A percentile compares a stretch with the other conserved stretches of the same genome.
phyloP scores from a whole-genome alignment of 768 basidiomycete species.

The Rhizopogon roseolus region DNA sequence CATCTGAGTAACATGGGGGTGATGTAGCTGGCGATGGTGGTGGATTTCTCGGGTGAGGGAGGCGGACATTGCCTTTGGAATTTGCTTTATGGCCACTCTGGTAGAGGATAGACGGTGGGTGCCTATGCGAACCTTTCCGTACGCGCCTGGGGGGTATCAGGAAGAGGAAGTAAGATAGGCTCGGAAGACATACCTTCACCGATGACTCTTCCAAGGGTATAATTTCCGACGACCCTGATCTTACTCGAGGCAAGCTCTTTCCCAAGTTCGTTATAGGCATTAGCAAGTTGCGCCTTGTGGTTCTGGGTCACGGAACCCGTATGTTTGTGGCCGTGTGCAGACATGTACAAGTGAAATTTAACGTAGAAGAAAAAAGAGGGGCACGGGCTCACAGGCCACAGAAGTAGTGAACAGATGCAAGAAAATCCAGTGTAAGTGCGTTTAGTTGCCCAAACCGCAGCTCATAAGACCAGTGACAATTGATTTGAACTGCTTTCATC shows the following conservation, averaged over 20 bases:
- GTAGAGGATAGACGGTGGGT: slow-evolving; percentile 89
- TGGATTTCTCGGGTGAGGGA: slow-evolving; percentile 96
- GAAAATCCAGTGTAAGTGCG: slow-evolving; percentile 6
- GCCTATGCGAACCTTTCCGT: slow-evolving; percentile 93
- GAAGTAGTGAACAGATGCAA: slow-evolving; percentile 15
- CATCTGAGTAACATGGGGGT: slow-evolving; percentile 92
- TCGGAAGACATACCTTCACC: slow-evolving; percentile 71
- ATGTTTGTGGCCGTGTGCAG: slow-evolving; percentile 54
- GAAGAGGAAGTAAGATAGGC: background rate
- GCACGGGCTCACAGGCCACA: slow-evolving; percentile 29
- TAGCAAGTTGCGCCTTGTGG: slow-evolving; percentile 85
- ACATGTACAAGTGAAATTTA: slow-evolving; percentile 35
- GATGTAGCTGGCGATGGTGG: slow-evolving; percentile 95
- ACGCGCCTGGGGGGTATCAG: slow-evolving; percentile 59
- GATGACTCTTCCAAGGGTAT: slow-evolving; percentile 89
- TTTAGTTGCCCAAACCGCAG: background rate
- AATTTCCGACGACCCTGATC: slow-evolving; percentile 90
- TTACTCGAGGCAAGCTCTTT: slow-evolving; percentile 91
- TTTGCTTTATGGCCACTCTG: slow-evolving; percentile 96
- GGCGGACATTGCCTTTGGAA: slow-evolving; percentile 89
- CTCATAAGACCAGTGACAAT: too few relatives aligned
- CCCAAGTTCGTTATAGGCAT: slow-evolving; percentile 95
- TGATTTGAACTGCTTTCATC: too few relatives aligned
- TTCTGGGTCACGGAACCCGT: slow-evolving; percentile 64
- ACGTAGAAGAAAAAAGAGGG: slow-evolving; percentile 27